Evolutionary conservation across 257 asterid genomes (phyloP), one percentile per base, ranked within the genome.

Genomic region (Jaltomata sinuosa): DNA sequence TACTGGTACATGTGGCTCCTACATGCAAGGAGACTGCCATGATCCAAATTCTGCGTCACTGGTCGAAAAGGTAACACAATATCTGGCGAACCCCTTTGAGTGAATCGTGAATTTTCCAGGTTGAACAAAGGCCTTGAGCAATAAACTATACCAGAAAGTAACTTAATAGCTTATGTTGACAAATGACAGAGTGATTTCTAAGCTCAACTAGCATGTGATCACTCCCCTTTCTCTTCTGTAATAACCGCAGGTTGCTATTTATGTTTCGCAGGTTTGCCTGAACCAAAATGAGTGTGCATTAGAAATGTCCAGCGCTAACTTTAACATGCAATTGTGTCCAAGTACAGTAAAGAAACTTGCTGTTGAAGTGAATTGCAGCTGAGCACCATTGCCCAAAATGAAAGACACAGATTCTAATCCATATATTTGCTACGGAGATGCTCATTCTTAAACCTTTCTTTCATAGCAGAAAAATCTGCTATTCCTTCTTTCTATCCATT

Each of bases 1-100:
- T 65, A 84, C 69, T 15, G 97, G 97, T 65, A 88, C 89, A 42
- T 93, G 97, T 81, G 97, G 97, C 84, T 89, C 92, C 36, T 93
- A 76, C 86, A 74, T 85, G 40, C 77, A 79, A 85, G 94, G 92
- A 84, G 84, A 90, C 62, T 92, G 97, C 86, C 93, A 89, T 85
- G 91, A 94, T 78, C 89, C 92, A 27, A 89, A 87, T 85, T 88
- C 94, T 32, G 83, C 87, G 59, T 72, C 91, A 64, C 52, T 87
- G 54, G 88, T 92, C 31, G 87, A 91, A 80, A 90, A 89, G 94
- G 97, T 91, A 81, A 53, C 22, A 9, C 18, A 40, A 16, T 83
- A 25, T 55, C 49, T 38, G 31, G 15, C 3, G 14, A 57, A 74
- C 31, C 59, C 49, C 32, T 21, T 19, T 36, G 8, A 29, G 1